Conservation (phyloP, 2,329 filamentous ascomycete species). For the Diaporthe longicolla region DNA sequence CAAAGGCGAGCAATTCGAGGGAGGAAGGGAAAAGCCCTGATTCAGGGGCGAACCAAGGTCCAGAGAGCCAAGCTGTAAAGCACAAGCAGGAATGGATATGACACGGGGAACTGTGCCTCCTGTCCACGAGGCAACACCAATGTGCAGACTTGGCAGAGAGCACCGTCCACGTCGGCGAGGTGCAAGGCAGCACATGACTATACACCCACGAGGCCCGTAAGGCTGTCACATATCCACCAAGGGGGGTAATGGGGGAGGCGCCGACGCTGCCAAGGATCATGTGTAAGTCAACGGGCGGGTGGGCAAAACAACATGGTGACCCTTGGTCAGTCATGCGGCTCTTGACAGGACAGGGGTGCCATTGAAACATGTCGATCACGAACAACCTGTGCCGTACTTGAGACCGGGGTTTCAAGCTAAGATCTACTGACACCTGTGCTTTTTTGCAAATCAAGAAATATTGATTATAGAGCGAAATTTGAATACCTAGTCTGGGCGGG, state of each 20-base stretch:
- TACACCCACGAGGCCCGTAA: background rate
- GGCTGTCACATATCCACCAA: background rate
- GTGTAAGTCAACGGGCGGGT: constrained; percentile 4
- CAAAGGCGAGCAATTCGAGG: background rate
- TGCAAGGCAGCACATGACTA: background rate
- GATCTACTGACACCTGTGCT: constrained; percentile 2
- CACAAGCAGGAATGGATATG: fast-evolving
- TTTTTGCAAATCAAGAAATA: background rate
- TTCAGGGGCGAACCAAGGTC: background rate
- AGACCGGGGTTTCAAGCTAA: constrained; percentile 31
- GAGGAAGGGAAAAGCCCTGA: background rate
- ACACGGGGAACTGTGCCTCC: background rate
- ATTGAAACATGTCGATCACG: constrained; percentile 32
- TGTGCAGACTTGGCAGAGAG: background rate
- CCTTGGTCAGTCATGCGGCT: constrained; percentile 26
- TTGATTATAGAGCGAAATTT: background rate
- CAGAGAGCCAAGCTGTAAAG: background rate
- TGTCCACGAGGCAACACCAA: background rate
- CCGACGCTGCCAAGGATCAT: constrained; percentile 3
- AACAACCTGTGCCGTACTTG: constrained; percentile 18
- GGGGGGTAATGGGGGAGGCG: background rate
- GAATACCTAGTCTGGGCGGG: background rate
- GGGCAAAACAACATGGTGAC: background rate
- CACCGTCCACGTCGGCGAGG: background rate
- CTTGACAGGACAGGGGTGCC: constrained; percentile 11